Evolutionary conservation across 257 asterid species (phyloP).

Genomic region (Gentiana straminea): DNA sequence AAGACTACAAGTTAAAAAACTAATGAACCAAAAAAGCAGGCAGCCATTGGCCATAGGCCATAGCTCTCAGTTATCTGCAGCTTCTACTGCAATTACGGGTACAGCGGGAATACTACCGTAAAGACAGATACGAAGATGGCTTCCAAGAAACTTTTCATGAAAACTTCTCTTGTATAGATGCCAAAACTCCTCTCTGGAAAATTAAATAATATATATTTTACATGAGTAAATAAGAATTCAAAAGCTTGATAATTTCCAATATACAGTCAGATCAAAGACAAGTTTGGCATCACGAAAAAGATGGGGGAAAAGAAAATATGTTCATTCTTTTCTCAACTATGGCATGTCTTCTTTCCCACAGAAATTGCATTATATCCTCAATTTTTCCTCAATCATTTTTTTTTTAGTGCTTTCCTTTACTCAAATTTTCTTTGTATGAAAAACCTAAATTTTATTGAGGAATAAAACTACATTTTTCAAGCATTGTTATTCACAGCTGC

Average conservation of each 20-base stretch:
- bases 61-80: constrained; percentile 3
- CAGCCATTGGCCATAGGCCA: too few species aligned
- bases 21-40: too few species aligned
- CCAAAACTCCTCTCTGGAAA: constrained; percentile 88
- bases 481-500: too few species aligned
- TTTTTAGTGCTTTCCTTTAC: too few species aligned
- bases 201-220: constrained; percentile 7
- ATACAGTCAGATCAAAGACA: not conserved
- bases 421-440: too few species aligned
- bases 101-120: constrained; percentile 40
- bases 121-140: constrained; percentile 57
- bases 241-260: constrained; percentile 1
- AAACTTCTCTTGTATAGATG: constrained; percentile 60
- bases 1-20: too few species aligned
- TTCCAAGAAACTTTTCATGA: constrained; percentile 56
- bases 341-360: not conserved
- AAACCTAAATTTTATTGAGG: too few species aligned
- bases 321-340: not conserved
- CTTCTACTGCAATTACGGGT: constrained; percentile 6
- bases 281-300: not conserved
- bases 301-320: not conserved
- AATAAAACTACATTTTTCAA: too few species aligned
- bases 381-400: not conserved
- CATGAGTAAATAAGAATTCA: constrained; percentile 2
- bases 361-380: not conserved